Evolutionary conservation across 306 rosid genomes (phyloP).

Genomic region (Vigna hirtella): DNA sequence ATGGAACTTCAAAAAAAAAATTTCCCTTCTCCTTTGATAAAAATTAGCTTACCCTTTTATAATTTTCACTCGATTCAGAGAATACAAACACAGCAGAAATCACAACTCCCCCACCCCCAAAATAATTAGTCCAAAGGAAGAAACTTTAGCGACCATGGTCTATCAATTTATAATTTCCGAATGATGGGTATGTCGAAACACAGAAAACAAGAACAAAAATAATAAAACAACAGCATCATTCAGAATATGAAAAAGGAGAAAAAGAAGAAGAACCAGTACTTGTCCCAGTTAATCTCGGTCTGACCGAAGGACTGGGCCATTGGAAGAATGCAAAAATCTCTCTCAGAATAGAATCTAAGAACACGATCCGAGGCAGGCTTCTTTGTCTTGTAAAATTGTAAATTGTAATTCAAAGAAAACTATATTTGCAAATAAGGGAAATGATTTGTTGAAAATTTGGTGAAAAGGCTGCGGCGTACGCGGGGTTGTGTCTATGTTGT

Average conservation of each 20-base stretch:
- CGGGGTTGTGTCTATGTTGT: not conserved
- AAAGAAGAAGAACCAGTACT: constrained; percentile 53
- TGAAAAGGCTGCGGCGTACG: constrained; percentile 43
- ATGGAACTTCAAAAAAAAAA: not conserved
- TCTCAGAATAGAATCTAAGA: constrained; percentile 38
- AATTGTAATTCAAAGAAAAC: not conserved
- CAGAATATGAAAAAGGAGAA: not conserved
- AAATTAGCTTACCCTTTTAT: not conserved
- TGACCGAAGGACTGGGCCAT: constrained; percentile 75
- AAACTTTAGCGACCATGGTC: not conserved
- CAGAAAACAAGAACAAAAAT: not conserved
- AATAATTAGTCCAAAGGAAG: not conserved
- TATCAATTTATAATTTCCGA: constrained; percentile 8
- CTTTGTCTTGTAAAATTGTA: not conserved
- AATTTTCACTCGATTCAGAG: constrained; percentile 1
- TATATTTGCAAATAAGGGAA: not conserved
- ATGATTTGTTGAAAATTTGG: not conserved
- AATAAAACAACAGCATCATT: not conserved
- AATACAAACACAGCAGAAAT: constrained; percentile 28
- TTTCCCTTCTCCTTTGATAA: not conserved
- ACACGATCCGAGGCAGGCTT: constrained; percentile 6
- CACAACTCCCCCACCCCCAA: constrained; percentile 11
- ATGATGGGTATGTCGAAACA: not conserved
- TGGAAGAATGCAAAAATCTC: not conserved
- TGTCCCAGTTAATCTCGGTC: constrained; percentile 97